A percentile compares a stretch with the other conserved stretches of the same genome.
Conservation (phyloP, 208 protist species). For the Trichomonas tenax region DNA sequence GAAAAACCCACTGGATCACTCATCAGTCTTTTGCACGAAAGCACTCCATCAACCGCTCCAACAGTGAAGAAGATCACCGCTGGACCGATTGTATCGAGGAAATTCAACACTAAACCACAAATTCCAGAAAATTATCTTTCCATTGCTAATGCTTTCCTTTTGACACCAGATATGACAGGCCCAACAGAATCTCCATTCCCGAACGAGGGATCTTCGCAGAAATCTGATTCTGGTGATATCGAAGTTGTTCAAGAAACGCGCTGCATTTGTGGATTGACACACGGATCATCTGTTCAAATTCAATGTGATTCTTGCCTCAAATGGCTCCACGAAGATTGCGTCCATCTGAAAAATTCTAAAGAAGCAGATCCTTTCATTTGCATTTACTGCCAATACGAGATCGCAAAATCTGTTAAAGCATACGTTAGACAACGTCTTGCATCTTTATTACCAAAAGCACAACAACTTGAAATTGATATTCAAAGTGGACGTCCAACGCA, state of each 20-base stretch:
- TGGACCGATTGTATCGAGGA: background rate
- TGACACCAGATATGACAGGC: background rate
- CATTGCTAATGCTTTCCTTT: background rate
- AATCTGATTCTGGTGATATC: background rate
- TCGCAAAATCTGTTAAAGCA: background rate
- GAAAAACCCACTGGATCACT: background rate
- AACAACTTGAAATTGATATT: background rate
- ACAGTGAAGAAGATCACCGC: background rate
- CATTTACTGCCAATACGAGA: background rate
- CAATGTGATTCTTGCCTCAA: background rate
- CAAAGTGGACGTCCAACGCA: background rate
- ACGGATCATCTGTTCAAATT: background rate
- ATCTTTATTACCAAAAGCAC: background rate
- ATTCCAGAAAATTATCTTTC: background rate
- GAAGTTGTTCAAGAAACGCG: background rate
- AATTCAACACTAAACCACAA: background rate
- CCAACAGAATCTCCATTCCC: background rate
- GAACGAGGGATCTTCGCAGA: background rate
- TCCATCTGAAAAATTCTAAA: background rate
- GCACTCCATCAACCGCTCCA: background rate
- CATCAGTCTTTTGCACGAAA: background rate
- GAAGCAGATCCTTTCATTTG: conserved; percentile 12
- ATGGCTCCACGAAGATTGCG: background rate
- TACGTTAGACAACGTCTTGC: background rate
- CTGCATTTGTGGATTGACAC: background rate